These are phyloP conservation scores for Amyloporia xantha DNA, from an alignment of 768 basidiomycete genomes.

Conservation along the genomic window DNA sequence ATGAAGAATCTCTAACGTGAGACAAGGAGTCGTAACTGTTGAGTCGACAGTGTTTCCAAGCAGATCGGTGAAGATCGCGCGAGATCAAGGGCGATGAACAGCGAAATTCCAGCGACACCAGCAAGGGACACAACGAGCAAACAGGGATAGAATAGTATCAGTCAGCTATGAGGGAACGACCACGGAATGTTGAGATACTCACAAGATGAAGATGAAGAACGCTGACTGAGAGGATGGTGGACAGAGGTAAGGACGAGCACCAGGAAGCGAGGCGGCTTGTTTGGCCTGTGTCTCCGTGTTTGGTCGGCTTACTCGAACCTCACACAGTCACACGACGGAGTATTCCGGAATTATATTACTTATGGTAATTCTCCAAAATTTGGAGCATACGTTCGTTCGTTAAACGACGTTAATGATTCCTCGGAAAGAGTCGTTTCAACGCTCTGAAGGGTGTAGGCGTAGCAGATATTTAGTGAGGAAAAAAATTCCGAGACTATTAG, in stretches of 20 bases:
- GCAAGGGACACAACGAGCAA: slow-evolving; percentile 1
- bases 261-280: slow-evolving; percentile 8
- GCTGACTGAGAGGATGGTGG: slow-evolving; percentile 24
- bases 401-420: no score
- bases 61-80: slow-evolving; percentile 32
- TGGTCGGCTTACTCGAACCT: slow-evolving; percentile 16
- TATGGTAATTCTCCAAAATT: slow-evolving; percentile 2
- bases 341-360: slow-evolving; percentile 7
- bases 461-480: no score
- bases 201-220: slow-evolving; percentile 5
- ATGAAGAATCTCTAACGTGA: slow-evolving; percentile 11
- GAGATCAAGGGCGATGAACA: slow-evolving; percentile 26
- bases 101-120: slow-evolving; percentile 2
- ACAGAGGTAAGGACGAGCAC: slow-evolving; percentile 17
- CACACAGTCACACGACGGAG: slow-evolving; percentile 9
- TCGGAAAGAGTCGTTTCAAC: no score
- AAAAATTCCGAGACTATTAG: no score
- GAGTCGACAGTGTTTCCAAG: slow-evolving; percentile 1
- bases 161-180: neutral
- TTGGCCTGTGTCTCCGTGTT: slow-evolving; percentile 17
- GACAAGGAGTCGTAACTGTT: slow-evolving; percentile 12
- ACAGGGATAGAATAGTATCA: neutral
- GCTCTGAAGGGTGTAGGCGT: no score
- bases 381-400: no score
- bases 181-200: slow-evolving; percentile 4